Evolutionary conservation across 805 yeast genomes (phyloP).

Genomic region (Maudiozyma saulgeensis): DNA sequence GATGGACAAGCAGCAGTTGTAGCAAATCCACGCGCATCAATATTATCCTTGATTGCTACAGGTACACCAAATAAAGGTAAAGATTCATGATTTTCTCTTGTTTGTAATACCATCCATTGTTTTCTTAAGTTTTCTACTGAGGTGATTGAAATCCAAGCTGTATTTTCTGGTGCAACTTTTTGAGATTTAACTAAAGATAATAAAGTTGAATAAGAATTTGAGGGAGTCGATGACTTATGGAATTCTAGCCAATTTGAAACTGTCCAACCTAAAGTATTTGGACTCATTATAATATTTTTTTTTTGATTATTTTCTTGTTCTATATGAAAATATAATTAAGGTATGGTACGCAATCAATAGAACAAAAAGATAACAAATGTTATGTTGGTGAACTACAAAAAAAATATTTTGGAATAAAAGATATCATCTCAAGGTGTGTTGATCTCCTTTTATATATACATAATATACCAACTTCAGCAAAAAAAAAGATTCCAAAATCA

Average conservation of each 20-base stretch:
- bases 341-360: too few relatives aligned
- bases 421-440: too few relatives aligned
- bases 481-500: too few relatives aligned
- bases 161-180: conserved; percentile 43
- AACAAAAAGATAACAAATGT: too few relatives aligned
- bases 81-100: conserved; percentile 42
- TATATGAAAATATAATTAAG: too few relatives aligned
- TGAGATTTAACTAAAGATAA: conserved; percentile 39
- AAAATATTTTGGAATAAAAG: too few relatives aligned
- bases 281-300: not conserved
- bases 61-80: conserved; percentile 89
- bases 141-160: conserved; percentile 88
- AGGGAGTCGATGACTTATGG: conserved; percentile 54
- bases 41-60: conserved; percentile 88
- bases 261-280: conserved; percentile 59
- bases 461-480: too few relatives aligned
- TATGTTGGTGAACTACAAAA: too few relatives aligned
- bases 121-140: conserved; percentile 50
- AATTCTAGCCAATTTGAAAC: conserved; percentile 65
- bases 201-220: conserved; percentile 47
- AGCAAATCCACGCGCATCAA: conserved; percentile 69
- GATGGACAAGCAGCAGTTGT: conserved; percentile 97
- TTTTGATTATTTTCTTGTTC: not conserved
- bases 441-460: too few relatives aligned
- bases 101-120: conserved; percentile 72